phyloP scores from a whole-genome alignment of 305 asterid species.

The Lippia alba region DNA sequence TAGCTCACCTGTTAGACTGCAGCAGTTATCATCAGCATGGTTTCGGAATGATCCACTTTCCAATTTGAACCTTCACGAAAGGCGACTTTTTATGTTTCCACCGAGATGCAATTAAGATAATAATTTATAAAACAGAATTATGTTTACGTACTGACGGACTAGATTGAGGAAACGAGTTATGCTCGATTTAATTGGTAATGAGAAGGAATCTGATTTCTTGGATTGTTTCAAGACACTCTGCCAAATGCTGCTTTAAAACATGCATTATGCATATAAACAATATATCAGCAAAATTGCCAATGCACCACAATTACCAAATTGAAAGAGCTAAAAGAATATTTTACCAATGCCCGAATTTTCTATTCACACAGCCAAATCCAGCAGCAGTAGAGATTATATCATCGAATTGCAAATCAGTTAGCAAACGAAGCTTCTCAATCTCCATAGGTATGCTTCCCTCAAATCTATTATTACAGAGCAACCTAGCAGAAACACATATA shows the following conservation, averaged over 20 bases:
- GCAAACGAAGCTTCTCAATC: constrained; percentile 66
- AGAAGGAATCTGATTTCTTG: constrained; percentile 47
- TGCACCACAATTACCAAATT: not conserved
- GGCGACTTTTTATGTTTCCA: not conserved
- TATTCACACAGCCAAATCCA: constrained; percentile 59
- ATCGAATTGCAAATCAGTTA: constrained; percentile 63
- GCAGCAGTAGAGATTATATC: constrained; percentile 51
- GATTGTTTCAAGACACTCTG: constrained; percentile 45
- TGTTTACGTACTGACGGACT: constrained; percentile 62
- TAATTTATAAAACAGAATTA: constrained; percentile 13
- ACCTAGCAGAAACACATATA: constrained; percentile 45
- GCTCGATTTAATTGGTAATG: constrained; percentile 50
- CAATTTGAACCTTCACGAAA: constrained; percentile 50
- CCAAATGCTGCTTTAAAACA: constrained; percentile 52
- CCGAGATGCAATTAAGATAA: constrained; percentile 24
- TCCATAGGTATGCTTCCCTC: constrained; percentile 75
- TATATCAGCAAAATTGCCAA: constrained; percentile 9
- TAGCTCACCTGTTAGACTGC: constrained; percentile 52
- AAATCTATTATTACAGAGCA: constrained; percentile 75
- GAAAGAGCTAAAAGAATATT: constrained; percentile 12
- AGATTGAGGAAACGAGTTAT: constrained; percentile 53
- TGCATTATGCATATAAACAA: constrained; percentile 30
- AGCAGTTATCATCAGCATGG: constrained; percentile 42
- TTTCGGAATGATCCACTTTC: constrained; percentile 38
- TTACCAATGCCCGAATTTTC: constrained; percentile 87